Percentiles rank a stretch among this genome's conserved stretches.
These are phyloP conservation scores for Amaranthus cruentus DNA, from an alignment of 148 eudicot genomes.

Conservation along the genomic window DNA sequence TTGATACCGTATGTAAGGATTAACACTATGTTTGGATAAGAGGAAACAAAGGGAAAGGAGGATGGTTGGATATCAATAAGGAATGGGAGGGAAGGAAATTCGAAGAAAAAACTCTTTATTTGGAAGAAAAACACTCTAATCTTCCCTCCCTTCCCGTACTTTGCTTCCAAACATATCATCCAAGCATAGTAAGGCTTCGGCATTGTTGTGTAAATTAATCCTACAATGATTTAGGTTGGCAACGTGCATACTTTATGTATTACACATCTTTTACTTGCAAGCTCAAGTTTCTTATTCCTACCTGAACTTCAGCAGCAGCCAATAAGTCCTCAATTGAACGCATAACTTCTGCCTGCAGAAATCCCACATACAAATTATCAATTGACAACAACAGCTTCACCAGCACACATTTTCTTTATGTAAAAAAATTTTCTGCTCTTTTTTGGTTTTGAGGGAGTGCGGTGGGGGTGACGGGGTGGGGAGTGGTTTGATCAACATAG, in stretches of 20 bases:
- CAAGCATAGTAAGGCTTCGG: too few species aligned
- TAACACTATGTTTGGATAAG: too few species aligned
- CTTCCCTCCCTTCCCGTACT: too few species aligned
- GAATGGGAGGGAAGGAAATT: too few species aligned
- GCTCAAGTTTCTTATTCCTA: slow-evolving; percentile 31
- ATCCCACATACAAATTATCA: background rate
- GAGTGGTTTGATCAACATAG: background rate
- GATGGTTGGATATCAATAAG: too few species aligned
- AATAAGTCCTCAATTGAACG: slow-evolving; percentile 64
- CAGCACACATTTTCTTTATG: background rate
- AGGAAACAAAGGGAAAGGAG: too few species aligned
- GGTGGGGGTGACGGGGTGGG: background rate
- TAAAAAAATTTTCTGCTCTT: background rate
- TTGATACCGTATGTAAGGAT: too few species aligned
- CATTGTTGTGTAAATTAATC: background rate
- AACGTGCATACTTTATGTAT: background rate
- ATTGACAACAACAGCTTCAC: slow-evolving; percentile 1
- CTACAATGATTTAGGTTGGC: background rate
- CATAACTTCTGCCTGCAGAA: slow-evolving; percentile 71
- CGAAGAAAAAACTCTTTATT: too few species aligned
- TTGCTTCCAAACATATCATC: too few species aligned
- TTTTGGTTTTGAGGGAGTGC: background rate
- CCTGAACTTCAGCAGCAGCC: slow-evolving; percentile 71
- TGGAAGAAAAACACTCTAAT: too few species aligned
- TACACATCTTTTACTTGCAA: background rate